Percentiles rank a stretch among this genome's conserved stretches.
Evolutionary conservation across 805 yeast genomes (phyloP).

Genomic region (Wickerhamomyces queroliae): DNA sequence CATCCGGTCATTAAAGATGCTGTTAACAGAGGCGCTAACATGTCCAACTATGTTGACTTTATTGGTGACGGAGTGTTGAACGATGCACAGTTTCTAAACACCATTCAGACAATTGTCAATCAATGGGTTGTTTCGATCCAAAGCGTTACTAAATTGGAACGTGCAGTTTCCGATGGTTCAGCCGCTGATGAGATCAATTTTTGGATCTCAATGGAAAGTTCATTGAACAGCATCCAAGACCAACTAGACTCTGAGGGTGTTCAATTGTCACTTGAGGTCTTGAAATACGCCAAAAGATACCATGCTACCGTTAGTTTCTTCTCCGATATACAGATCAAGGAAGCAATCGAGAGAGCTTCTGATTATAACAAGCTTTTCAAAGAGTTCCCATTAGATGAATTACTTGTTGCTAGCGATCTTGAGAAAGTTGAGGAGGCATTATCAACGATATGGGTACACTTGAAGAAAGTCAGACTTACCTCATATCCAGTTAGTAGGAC

Average conservation of each 20-base stretch:
- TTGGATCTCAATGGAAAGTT: conserved; percentile 69
- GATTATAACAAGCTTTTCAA: conserved; percentile 58
- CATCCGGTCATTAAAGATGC: conserved; percentile 46
- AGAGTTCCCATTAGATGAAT: conserved; percentile 63
- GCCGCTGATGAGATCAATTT: conserved; percentile 65
- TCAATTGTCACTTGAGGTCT: conserved; percentile 47
- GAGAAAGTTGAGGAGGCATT: conserved; percentile 40
- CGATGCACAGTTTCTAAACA: conserved; percentile 58
- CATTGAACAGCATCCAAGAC: conserved; percentile 46
- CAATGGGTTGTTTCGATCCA: conserved; percentile 68
- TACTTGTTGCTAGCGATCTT: conserved; percentile 42
- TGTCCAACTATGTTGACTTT: conserved; percentile 18
- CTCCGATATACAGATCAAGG: conserved; percentile 64
- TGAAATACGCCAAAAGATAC: conserved; percentile 69
- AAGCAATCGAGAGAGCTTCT: conserved; percentile 43
- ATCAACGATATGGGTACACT: conserved; percentile 46
- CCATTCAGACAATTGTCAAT: conserved; percentile 63
- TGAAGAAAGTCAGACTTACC: conserved; percentile 55
- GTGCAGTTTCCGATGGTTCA: conserved; percentile 50
- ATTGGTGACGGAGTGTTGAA: conserved; percentile 31
- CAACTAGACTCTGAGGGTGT: conserved; percentile 56
- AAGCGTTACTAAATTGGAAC: conserved; percentile 44
- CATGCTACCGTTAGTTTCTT: conserved; percentile 71
- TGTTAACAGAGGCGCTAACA: conserved; percentile 27
- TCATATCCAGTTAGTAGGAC: conserved; percentile 63